phyloP scores from a whole-genome alignment of 2,329 filamentous ascomycete genomes.

The Diaporthe sp. region DNA sequence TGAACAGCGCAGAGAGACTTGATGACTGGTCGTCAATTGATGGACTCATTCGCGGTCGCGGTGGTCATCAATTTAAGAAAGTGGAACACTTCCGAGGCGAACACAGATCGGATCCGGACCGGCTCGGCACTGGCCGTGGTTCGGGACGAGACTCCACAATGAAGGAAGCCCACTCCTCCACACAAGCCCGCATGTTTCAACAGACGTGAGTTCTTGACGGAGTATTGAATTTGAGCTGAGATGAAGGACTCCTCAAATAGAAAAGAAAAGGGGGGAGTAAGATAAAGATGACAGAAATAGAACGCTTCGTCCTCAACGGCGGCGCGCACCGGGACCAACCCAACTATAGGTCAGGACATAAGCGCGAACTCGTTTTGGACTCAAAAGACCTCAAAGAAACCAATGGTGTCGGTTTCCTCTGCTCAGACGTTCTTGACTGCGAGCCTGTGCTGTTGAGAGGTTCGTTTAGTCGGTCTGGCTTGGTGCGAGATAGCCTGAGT shows the following conservation, averaged over 20 bases:
- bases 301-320: no score
- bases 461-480: not conserved
- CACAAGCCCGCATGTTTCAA: not conserved
- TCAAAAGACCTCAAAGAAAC: not conserved
- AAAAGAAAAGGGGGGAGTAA: not conserved
- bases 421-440: not conserved
- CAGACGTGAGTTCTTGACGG: not conserved
- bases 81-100: not conserved
- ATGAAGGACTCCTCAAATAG: not conserved
- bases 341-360: not conserved
- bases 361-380: not conserved
- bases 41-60: not conserved
- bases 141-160: conserved; percentile 28
- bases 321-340: not conserved
- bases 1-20: not conserved
- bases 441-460: not conserved
- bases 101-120: conserved; percentile 7
- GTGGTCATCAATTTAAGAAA: not conserved
- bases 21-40: not conserved
- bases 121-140: conserved; percentile 18
- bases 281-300: not conserved
- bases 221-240: not conserved
- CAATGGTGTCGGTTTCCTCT: not conserved
- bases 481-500: not conserved
- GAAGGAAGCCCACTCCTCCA: not conserved